Evolutionary conservation across 768 basidiomycete species (phyloP), one percentile per base, ranked within the genome.

Genomic region (Lentinula raphanica): DNA sequence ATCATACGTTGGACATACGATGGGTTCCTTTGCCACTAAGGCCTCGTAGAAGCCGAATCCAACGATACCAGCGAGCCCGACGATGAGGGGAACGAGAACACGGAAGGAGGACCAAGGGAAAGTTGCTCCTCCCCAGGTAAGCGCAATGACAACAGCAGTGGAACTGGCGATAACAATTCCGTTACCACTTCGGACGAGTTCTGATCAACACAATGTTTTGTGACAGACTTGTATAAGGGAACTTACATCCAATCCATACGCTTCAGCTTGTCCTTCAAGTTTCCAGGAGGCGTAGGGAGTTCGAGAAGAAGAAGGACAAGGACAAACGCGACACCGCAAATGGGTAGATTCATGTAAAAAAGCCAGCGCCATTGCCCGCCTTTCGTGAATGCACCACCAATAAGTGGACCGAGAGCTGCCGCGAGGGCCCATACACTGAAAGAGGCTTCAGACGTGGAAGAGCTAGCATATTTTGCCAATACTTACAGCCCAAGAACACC

Each of bases 91-190:
- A 27, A 57, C 42, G 9, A 57, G 42, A 4, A 80, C 73, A 1
- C 62, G 65, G 15, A 59, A 60, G 0, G 75, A 76, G 4, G 61
- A 55, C 81, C 81, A 82, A 0, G 74, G 59, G 53, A 69, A 76
- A 2, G 63, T 60, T 5, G 71, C 66, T 6, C 81, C 81, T 2
- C 74, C 81, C 78, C 72, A 74, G 8, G 77, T 72, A 49, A 76
- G 56, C 13, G 66, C 73, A 36, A 76, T 63, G 7, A 67, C 63
- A 23, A 59, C 58, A 27, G 69, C 63, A 3, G 66, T 64, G 0
- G 71, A 70, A 27, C 67, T 66, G 1, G 62, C 57, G 32, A 72
- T 70, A 15, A 77, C 58, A 5, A 76, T 44, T 3, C 68, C 11
- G 42, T 74, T 76, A 6, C 75, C 74, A 21, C 78, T 76, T n/a